A percentile compares a stretch with the other conserved stretches of the same genome.
These are phyloP conservation scores for Phytopythium kandeliae DNA, from an alignment of 352 stramenopile genomes.

Conservation along the genomic window DNA sequence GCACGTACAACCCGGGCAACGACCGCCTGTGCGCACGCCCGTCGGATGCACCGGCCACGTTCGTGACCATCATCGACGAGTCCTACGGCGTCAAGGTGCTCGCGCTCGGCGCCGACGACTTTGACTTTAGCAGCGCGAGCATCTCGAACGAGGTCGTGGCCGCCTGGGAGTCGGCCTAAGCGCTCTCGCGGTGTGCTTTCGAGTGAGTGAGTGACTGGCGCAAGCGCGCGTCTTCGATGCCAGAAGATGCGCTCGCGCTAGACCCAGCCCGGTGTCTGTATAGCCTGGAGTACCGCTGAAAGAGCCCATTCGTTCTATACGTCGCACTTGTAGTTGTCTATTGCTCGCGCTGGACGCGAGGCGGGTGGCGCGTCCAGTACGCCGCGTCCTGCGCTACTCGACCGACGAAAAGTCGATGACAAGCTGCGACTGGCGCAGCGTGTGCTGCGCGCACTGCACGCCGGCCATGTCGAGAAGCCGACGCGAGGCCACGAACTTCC, in stretches of 20 bases:
- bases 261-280: neutral
- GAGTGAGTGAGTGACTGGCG: neutral
- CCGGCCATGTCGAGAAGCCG: conserved; percentile 86
- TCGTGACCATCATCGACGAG: conserved; percentile 73
- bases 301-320: too few relatives aligned
- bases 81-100: conserved; percentile 61
- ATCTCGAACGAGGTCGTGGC: conserved; percentile 48
- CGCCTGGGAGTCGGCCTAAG: conserved; percentile 48
- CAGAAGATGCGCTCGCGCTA: neutral
- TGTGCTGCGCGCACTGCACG: conserved; percentile 56
- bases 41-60: conserved; percentile 36
- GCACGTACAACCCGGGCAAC: conserved; percentile 42
- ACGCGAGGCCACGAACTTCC: conserved; percentile 85
- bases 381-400: too few relatives aligned
- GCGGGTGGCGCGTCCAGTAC: too few relatives aligned
- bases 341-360: too few relatives aligned
- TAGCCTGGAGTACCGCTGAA: neutral
- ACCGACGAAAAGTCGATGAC: conserved; percentile 65
- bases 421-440: conserved; percentile 44
- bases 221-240: neutral
- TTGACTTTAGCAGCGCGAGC: conserved; percentile 46
- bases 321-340: too few relatives aligned
- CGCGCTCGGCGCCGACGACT: conserved; percentile 48
- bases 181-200: too few relatives aligned
- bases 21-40: conserved; percentile 58